Base-by-base conservation (phyloP, 2,329 filamentous ascomycete species). In the Microdochium nivale region DNA sequence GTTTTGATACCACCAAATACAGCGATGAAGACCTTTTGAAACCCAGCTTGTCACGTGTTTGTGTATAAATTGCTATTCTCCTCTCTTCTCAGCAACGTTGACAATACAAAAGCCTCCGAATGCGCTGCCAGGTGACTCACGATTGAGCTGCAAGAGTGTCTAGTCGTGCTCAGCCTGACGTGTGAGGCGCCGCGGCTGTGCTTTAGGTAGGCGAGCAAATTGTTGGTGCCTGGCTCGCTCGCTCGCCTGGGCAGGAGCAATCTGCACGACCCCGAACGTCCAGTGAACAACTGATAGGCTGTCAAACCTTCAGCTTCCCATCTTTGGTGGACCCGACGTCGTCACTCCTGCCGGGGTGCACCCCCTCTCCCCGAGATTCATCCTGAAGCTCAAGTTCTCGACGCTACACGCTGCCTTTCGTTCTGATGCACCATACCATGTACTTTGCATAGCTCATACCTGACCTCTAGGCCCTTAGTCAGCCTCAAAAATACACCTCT, bases 1-100 rank as follows among this genome's bases (percentile, higher is more conserved):
- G 40, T 44, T 44, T 44, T 44, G 40, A 44, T 44, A 44, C 40
- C 40, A 44, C 40, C 23, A 44, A 44, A 44, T 44, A 44, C 40
- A 44, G 40, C 40, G 40, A 44, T 4, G 40, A 44, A 11, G 9
- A 44, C 23, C 14, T 19, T 21, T 37, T 7, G 16, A 37, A 37
- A 5, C 14, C 30, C 30, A 33, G 8, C 30, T 33, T 8, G 8
- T 8, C 14, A 14, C 30, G 8, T 33, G 30, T 33, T 14, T 33
- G 30, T 9, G 8, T 33, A 8, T 33, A 33, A 33, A n/a, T n/a
- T n/a, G n/a, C n/a, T n/a, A n/a, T n/a, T n/a, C n/a, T n/a, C n/a
- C n/a, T n/a, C n/a, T n/a, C n/a, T n/a, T n/a, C n/a, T n/a, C n/a
- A n/a, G n/a, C n/a, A n/a, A n/a, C n/a, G n/a, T n/a, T n/a, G n/a